Percentiles rank a stretch among this genome's conserved stretches.
Evolutionary conservation across 306 rosid genomes (phyloP).

Genomic region (Arachis stenosperma): DNA sequence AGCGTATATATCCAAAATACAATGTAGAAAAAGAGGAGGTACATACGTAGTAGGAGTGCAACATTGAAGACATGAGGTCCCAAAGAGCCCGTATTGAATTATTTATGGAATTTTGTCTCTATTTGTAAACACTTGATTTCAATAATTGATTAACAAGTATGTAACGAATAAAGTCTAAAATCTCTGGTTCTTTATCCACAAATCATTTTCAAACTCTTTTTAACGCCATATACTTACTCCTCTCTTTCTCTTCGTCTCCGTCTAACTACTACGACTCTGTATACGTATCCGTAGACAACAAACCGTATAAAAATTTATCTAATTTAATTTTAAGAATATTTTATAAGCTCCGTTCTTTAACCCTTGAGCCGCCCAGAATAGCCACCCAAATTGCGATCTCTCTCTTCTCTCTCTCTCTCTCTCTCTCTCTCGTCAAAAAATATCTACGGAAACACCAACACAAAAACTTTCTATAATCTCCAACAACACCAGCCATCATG

Average conservation of each 20-base stretch:
- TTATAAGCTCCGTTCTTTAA: constrained; percentile 44
- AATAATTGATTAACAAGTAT: constrained; percentile 9
- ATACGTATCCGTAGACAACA: neutral
- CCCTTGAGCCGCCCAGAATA: constrained; percentile 85
- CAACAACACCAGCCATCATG: constrained; percentile 33
- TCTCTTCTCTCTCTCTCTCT: constrained; percentile 42
- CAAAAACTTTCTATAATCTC: neutral
- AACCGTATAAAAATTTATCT: neutral
- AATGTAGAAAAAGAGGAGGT: neutral
- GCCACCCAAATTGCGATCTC: constrained; percentile 77
- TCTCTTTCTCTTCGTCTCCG: neutral
- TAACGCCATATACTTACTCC: neutral
- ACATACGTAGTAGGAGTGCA: neutral
- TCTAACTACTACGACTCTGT: neutral
- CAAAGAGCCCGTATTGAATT: constrained; percentile 5
- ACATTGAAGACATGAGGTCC: constrained; percentile 27
- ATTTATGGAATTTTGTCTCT: constrained; percentile 26
- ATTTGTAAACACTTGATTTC: constrained; percentile 5
- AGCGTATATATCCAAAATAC: neutral
- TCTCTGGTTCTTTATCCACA: neutral
- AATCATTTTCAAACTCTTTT: constrained; percentile 30
- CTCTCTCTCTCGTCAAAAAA: constrained; percentile 43
- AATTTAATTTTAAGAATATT: neutral
- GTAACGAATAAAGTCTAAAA: constrained; percentile 29
- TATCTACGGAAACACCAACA: constrained; percentile 44